Evolutionary conservation across 805 yeast species (phyloP), one percentile per base, ranked within the genome.

Genomic region (Hanseniaspora lindneri): DNA sequence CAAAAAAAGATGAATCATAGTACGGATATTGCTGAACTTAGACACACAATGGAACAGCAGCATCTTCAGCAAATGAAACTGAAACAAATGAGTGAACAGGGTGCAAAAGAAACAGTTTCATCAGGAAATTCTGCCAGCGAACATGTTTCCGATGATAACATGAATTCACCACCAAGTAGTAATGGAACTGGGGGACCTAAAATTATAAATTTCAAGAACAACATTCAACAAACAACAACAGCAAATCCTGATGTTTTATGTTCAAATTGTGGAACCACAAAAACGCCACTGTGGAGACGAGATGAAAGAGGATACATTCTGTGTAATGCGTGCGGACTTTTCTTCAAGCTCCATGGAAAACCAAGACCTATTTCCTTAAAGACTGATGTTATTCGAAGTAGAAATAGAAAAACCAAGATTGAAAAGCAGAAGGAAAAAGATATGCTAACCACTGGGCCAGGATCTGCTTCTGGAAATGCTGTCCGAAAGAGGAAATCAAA

Each of bases 261-360:
- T 63, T 84, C 82, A 56, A 88, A 88, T 64, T 88, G 97, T 67
- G 75, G 80, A 58, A 88, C 97, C 1, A 83, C 86, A 51, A 88
- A 92, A 1, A 88, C 97, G 2, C 96, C 97, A 1, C 68, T 88
- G 25, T 88, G 96, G 96, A 74, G 96, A 64, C 72, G 96, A 54
- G 96, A 88, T 65, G 96, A 87, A 58, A 76, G 83, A 10, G 94
- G 94, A 14, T 81, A 80, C 57, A 94, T 88, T 29, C 71, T 88
- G 41, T 88, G 97, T 64, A 88, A 88, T 66, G 97, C 97, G 9
- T 86, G 96, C 68, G 96, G 96, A 0, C 69, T 86, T 43, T 86
- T 86, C 58, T 66, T 87, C 52, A 88, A 88, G 65, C 72, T 88
- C 36, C 97, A 88, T 60, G 95, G 96, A 21, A 75, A 94, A 47